Evolutionary conservation across 2,329 filamentous ascomycete genomes (phyloP).

Genomic region (Zymoseptoria passerinii): DNA sequence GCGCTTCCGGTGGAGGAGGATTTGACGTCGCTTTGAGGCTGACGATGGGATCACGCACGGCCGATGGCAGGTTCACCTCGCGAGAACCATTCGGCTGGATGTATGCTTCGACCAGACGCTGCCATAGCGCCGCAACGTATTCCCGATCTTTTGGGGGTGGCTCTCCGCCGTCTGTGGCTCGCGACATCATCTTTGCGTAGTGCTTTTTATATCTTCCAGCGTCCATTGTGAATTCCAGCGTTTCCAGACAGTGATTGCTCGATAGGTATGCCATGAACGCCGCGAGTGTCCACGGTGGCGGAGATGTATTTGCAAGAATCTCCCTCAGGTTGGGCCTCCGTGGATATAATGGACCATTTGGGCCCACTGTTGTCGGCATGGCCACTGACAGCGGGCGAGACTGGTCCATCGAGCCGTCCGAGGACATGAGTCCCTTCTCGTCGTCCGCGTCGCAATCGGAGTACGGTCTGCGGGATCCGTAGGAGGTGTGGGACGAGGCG

Average conservation of each 20-base stretch:
- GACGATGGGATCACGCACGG: conserved; percentile 74
- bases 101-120: conserved; percentile 80
- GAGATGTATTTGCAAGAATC: conserved; percentile 77
- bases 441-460: conserved; percentile 33
- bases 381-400: conserved; percentile 44
- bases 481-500: conserved; percentile 19
- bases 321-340: conserved; percentile 69
- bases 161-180: conserved; percentile 34
- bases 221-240: conserved; percentile 92
- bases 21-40: conserved; percentile 48
- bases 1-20: conserved; percentile 63
- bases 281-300: conserved; percentile 79
- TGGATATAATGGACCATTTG: conserved; percentile 45
- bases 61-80: conserved; percentile 83
- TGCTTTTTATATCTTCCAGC: conserved; percentile 72
- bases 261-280: conserved; percentile 96
- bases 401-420: conserved; percentile 31
- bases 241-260: conserved; percentile 94
- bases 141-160: conserved; percentile 52
- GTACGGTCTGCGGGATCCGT: conserved; percentile 11
- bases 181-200: conserved; percentile 51
- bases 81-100: conserved; percentile 76
- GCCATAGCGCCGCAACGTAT: conserved; percentile 75
- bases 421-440: conserved; percentile 44
- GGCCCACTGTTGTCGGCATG: conserved; percentile 34